A percentile compares a stretch with the other conserved stretches of the same genome.
phyloP scores from a whole-genome alignment of 2,329 filamentous ascomycete species.

The Pezicula neosporulosa region DNA sequence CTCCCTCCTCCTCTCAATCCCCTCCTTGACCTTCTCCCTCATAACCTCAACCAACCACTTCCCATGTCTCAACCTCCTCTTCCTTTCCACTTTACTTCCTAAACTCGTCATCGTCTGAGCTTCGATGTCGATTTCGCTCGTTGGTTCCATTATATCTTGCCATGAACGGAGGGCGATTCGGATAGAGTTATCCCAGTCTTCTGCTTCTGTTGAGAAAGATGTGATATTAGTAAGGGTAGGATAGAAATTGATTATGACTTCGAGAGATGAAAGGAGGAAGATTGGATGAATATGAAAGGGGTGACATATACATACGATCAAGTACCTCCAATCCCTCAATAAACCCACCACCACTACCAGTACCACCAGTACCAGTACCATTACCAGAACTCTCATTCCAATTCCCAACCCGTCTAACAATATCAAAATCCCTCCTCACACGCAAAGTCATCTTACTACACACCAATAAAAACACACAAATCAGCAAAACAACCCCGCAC shows the following conservation, averaged over 20 bases:
- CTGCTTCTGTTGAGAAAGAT: slow-evolving; percentile 1
- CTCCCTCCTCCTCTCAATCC: slow-evolving; percentile 12
- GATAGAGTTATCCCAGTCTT: slow-evolving; percentile 14
- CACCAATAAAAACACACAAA: too few relatives aligned
- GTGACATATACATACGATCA: too few relatives aligned
- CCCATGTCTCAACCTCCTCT: slow-evolving; percentile 13
- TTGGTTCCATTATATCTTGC: slow-evolving; percentile 16
- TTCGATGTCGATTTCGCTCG: slow-evolving; percentile 7
- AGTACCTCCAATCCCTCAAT: too few relatives aligned
- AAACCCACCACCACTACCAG: too few relatives aligned
- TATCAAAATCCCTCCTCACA: slow-evolving; percentile 10
- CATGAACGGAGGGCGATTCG: slow-evolving; percentile 14
- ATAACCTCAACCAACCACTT: slow-evolving; percentile 17
- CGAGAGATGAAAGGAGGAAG: too few relatives aligned
- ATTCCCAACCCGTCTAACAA: too few relatives aligned
- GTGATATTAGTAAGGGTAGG: too few relatives aligned
- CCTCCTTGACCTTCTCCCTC: slow-evolving; percentile 12
- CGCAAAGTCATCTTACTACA: slow-evolving; percentile 6
- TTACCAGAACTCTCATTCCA: too few relatives aligned
- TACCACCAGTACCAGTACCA: too few relatives aligned
- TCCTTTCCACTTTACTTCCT: slow-evolving; percentile 4
- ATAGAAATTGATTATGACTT: too few relatives aligned
- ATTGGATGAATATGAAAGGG: too few relatives aligned
- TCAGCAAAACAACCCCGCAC: too few relatives aligned
- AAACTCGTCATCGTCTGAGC: slow-evolving; percentile 1